Conservation (phyloP, 78 protist species). For the Neovahlkampfia damariscottae region DNA sequence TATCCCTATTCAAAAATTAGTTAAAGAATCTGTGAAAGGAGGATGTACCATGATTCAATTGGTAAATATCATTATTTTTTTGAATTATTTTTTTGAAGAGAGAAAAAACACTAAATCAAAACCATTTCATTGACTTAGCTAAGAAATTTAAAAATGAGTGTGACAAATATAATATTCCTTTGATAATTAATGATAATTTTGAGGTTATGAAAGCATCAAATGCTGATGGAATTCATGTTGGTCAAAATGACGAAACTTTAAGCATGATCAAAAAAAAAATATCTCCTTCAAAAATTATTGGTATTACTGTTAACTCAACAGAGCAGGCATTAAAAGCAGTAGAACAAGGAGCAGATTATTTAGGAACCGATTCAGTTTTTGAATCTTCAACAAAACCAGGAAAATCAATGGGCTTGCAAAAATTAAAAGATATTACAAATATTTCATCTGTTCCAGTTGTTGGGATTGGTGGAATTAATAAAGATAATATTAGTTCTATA, state of each 20-base stretch:
- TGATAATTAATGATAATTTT: neutral
- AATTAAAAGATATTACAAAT: neutral
- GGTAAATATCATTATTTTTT: too few species aligned
- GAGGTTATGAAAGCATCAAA: neutral
- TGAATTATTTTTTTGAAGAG: too few species aligned
- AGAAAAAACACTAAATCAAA: neutral
- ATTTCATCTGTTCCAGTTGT: neutral
- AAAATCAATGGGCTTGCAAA: neutral
- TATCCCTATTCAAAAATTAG: too few species aligned
- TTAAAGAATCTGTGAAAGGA: too few species aligned
- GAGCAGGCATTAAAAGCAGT: neutral
- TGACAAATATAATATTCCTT: neutral
- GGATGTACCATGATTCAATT: too few species aligned
- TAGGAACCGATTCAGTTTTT: neutral
- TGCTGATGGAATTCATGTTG: neutral
- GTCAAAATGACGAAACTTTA: neutral
- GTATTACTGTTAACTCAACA: neutral
- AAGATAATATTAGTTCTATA: neutral
- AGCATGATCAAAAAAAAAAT: neutral
- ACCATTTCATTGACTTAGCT: neutral
- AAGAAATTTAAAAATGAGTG: neutral
- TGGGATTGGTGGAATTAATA: neutral
- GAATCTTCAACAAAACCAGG: neutral
- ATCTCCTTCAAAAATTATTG: neutral
- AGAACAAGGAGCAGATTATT: neutral